Evolutionary conservation across 495 filamentous ascomycete species (phyloP), one percentile per base, ranked within the genome.

Genomic region (Tuber melanosporum): DNA sequence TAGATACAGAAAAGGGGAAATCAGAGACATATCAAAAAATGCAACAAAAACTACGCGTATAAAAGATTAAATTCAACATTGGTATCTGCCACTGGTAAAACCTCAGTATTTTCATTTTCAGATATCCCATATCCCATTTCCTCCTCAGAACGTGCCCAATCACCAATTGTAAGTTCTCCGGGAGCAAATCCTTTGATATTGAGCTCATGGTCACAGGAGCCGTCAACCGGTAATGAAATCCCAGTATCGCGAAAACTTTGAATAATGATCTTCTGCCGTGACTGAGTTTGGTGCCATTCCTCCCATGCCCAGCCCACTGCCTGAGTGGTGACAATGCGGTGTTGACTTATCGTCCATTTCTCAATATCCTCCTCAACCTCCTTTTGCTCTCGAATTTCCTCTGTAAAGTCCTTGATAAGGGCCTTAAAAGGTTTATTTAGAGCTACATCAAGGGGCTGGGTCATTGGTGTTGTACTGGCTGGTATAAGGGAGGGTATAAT

Each of bases 361-460:
- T 73, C 72, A 4, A 73, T 57, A 22, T 73, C 45, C 62, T 73
- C 72, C 62, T 2, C 26, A 1, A 41, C 26, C 26, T 73, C 72
- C 62, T 52, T 73, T 20, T 39, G 15, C 41, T 73, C 46, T 39
- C 45, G 1, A 1, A 41, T 3, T 19, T 52, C 46, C 22, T 52
- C 72, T 32, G 44, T 52, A n/a, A 52, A 73, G 26, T 73, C 46
- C 20, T 73, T 73, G 7, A 73, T 1, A 32, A 73, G 15, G 5
- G 8, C 45, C 22, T 73, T 73, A 36, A 73, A 73, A 26, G 72
- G 44, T 15, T 73, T 73, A 73, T 74, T 73, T 9, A 73, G 47
- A 26, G 71, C 19, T 45, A 47, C 19, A 41, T 73, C 41, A 47
- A 19, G 46, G 19, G 46, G 46, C 9, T 47, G 46, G 17, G 46